Evolutionary conservation across 768 basidiomycete species (phyloP).

Genomic region (Solioccasus polychromus): DNA sequence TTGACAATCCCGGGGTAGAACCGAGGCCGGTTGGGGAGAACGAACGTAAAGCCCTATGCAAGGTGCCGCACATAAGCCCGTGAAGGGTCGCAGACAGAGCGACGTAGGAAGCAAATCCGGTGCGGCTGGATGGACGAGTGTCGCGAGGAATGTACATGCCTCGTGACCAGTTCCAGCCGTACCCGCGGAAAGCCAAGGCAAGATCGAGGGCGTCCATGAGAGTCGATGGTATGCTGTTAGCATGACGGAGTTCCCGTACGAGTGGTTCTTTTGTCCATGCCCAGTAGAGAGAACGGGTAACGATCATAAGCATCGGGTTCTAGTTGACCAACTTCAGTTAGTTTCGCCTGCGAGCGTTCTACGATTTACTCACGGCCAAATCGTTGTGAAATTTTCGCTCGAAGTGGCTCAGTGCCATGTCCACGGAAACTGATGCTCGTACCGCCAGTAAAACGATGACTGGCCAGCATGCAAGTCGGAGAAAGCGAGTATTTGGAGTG

Average conservation of each 20-base stretch:
- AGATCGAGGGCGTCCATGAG: conserved; percentile 48
- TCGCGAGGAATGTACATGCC: conserved; percentile 25
- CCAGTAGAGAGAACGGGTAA: too few relatives aligned
- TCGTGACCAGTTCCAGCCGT: conserved; percentile 58
- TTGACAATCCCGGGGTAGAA: conserved; percentile 21
- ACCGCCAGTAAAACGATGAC: not conserved
- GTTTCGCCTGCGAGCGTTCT: too few relatives aligned
- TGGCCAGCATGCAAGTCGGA: not conserved
- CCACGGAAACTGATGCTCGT: not conserved
- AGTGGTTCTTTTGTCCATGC: too few relatives aligned
- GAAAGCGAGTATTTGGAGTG: not conserved
- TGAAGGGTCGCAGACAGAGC: conserved; percentile 32
- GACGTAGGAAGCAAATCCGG: conserved; percentile 37
- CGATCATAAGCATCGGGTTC: not conserved
- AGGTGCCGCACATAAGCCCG: conserved; percentile 40
- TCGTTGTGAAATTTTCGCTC: too few relatives aligned
- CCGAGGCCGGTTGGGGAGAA: conserved; percentile 39
- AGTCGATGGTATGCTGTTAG: not conserved
- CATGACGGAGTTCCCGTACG: too few relatives aligned
- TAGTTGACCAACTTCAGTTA: too few relatives aligned
- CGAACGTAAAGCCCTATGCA: conserved; percentile 47
- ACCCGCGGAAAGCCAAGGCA: conserved; percentile 46
- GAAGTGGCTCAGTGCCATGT: not conserved
- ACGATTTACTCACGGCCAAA: too few relatives aligned
- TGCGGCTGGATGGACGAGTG: conserved; percentile 24